Evolutionary conservation across 2,329 filamentous ascomycete genomes (phyloP).

Genomic region (Neonectria faginata): DNA sequence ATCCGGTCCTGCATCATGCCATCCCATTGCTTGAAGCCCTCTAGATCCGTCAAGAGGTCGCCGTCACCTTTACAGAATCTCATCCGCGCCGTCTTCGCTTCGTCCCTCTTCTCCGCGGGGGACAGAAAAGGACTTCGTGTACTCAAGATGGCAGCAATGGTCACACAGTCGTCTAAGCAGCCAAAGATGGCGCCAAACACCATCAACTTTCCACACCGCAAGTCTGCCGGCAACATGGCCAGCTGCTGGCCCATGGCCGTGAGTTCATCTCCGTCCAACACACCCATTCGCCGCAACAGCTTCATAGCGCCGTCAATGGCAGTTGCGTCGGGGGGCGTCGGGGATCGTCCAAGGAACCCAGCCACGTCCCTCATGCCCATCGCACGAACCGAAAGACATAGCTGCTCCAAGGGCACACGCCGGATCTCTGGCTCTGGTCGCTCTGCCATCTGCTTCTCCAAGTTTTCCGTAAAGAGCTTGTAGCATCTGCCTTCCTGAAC

Average conservation of each 20-base stretch:
- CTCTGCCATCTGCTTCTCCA: constrained; percentile 87
- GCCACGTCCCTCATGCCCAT: constrained; percentile 91
- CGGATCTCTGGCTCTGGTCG: constrained; percentile 94
- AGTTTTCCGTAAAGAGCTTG: constrained; percentile 90
- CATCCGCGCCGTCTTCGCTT: constrained; percentile 80
- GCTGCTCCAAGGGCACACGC: constrained; percentile 90
- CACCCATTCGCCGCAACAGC: constrained; percentile 86
- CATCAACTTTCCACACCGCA: constrained; percentile 93
- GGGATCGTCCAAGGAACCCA: constrained; percentile 83
- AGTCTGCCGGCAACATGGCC: constrained; percentile 93
- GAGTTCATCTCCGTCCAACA: constrained; percentile 84
- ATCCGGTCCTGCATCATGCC: constrained; percentile 69
- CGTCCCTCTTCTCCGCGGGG: constrained; percentile 84
- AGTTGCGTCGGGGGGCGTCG: constrained; percentile 86
- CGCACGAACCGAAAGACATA: constrained; percentile 92
- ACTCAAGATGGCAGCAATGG: constrained; percentile 92
- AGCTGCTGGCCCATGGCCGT: constrained; percentile 93
- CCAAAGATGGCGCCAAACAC: constrained; percentile 95
- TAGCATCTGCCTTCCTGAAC: constrained; percentile 93
- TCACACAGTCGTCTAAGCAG: constrained; percentile 88
- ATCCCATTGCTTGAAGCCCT: constrained; percentile 86
- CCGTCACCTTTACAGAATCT: constrained; percentile 83
- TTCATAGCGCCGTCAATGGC: constrained; percentile 88
- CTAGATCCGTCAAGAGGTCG: constrained; percentile 87
- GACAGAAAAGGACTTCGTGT: constrained; percentile 88